These are phyloP conservation scores for Haberlea rhodopensis DNA, from an alignment of 257 asterid genomes.

Conservation along the genomic window DNA sequence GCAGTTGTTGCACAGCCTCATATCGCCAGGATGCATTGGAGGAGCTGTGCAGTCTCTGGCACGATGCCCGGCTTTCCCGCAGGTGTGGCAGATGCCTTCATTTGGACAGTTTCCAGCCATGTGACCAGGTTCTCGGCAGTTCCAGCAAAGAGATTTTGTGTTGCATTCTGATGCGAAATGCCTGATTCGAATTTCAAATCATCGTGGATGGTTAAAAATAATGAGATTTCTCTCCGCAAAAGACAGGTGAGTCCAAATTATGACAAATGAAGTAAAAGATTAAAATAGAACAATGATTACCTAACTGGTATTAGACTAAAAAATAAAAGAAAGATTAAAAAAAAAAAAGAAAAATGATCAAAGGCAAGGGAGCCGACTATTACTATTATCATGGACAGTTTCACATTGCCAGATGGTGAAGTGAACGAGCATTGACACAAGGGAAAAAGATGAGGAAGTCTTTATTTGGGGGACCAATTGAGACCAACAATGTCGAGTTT, in stretches of 20 bases:
- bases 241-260: slow-evolving; percentile 5
- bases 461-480: too few species aligned
- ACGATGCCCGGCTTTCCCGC: slow-evolving; percentile 79
- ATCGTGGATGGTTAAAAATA: slow-evolving; percentile 21
- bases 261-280: background rate
- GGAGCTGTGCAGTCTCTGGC: slow-evolving; percentile 69
- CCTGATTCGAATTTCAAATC: slow-evolving; percentile 39
- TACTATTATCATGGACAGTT: background rate
- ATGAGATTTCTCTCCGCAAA: background rate
- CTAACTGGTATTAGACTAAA: background rate
- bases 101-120: slow-evolving; percentile 76
- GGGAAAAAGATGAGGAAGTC: background rate
- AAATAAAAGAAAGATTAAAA: background rate
- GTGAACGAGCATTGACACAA: background rate
- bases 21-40: slow-evolving; percentile 59
- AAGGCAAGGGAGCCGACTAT: background rate
- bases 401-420: background rate
- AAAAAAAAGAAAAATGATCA: too few species aligned
- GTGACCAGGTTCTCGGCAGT: slow-evolving; percentile 88
- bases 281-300: too few species aligned
- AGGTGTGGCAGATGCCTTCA: slow-evolving; percentile 79
- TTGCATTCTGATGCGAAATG: slow-evolving; percentile 76
- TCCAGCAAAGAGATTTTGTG: slow-evolving; percentile 77
- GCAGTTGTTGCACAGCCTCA: slow-evolving; percentile 79
- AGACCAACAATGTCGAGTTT: too few species aligned